Percentiles rank a stretch among this genome's conserved stretches.
Conservation (phyloP, 2,329 filamentous ascomycete species). For the Elsinoe perseae region DNA sequence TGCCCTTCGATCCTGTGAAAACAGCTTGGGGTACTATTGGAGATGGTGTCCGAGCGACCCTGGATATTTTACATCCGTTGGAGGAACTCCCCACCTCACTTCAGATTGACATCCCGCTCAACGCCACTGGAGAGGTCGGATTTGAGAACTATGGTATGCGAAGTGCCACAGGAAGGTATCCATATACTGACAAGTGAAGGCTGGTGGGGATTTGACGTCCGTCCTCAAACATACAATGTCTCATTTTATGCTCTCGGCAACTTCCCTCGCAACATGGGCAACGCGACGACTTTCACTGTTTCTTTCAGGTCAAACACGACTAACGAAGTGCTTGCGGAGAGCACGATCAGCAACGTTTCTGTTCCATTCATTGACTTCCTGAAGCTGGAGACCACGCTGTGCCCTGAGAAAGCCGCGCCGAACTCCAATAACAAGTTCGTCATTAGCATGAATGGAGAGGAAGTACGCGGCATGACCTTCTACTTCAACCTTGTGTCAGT, state of each 20-base stretch:
- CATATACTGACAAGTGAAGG: slow-evolving; percentile 20
- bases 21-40: slow-evolving; percentile 29
- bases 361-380: slow-evolving; percentile 19
- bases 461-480: slow-evolving; percentile 31
- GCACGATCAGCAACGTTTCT: slow-evolving; percentile 21
- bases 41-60: slow-evolving; percentile 27
- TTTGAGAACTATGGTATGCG: slow-evolving; percentile 39
- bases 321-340: slow-evolving; percentile 35
- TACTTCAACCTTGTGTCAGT: slow-evolving; percentile 42
- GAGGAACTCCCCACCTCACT: slow-evolving; percentile 39
- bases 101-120: slow-evolving; percentile 32
- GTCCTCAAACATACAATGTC: slow-evolving; percentile 41
- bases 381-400: slow-evolving; percentile 28
- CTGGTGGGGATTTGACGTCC: slow-evolving; percentile 47
- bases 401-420: slow-evolving; percentile 34
- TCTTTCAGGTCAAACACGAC: slow-evolving; percentile 36
- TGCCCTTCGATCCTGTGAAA: slow-evolving; percentile 27
- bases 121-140: slow-evolving; percentile 37
- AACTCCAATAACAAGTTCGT: slow-evolving; percentile 41
- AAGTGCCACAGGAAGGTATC: neutral
- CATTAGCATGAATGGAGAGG: slow-evolving; percentile 38
- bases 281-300: slow-evolving; percentile 34
- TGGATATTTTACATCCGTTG: slow-evolving; percentile 37
- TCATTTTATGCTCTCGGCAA: slow-evolving; percentile 42
- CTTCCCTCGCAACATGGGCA: slow-evolving; percentile 28